Evolutionary conservation across 441 rosid genomes (phyloP).

Genomic region (Corymbia citriodora): DNA sequence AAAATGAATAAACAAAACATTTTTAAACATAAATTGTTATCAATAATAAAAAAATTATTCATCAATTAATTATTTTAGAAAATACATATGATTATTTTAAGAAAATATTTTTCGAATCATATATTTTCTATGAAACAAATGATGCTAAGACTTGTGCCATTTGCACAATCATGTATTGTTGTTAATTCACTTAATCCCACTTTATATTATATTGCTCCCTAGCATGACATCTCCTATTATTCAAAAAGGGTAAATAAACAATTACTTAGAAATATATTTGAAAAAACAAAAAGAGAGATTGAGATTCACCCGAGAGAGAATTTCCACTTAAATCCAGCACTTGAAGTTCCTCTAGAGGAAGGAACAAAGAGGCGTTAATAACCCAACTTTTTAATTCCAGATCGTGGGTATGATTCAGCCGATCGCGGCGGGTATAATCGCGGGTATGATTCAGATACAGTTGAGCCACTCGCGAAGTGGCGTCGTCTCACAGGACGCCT

Average conservation of each 20-base stretch:
- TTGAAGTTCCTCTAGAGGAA: not conserved
- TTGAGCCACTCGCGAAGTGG: not conserved
- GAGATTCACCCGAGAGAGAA: fast-evolving
- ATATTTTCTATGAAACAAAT: too few species aligned
- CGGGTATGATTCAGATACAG: too few species aligned
- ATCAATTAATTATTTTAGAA: too few species aligned
- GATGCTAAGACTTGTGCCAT: not conserved
- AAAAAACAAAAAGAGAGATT: not conserved
- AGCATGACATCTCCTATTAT: not conserved
- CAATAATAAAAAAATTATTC: too few species aligned
- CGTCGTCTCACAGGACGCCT: not conserved
- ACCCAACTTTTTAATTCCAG: fast-evolving
- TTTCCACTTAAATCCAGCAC: not conserved
- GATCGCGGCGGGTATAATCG: too few species aligned
- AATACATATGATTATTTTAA: too few species aligned
- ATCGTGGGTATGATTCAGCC: fast-evolving
- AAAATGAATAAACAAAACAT: too few species aligned
- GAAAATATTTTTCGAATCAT: too few species aligned
- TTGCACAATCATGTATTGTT: fast-evolving
- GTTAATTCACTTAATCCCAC: not conserved
- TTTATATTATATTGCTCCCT: not conserved
- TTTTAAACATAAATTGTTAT: too few species aligned
- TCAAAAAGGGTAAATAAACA: not conserved
- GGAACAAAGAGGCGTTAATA: not conserved
- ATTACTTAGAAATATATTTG: not conserved